Base-by-base conservation (phyloP, 2,329 filamentous ascomycete species). In the Trichoderma gracile region DNA sequence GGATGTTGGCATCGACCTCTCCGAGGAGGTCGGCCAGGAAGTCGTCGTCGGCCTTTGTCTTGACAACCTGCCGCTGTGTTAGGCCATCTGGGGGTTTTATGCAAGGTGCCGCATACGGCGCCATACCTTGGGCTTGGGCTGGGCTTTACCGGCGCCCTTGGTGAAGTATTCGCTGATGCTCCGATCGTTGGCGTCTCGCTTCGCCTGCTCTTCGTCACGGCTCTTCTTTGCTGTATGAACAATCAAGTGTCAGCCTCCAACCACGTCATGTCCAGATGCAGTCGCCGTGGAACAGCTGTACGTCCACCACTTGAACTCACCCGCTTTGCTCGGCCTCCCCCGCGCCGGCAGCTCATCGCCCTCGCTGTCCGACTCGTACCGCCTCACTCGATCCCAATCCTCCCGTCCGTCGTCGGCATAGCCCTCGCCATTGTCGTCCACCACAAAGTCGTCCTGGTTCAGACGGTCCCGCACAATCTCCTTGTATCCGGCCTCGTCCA, bases 401-500 rank as follows among this genome's bases (percentile, higher is more conserved):
- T 97, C 93, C 63, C 95, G 89, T 66, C 95, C 95, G 74, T 98
- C 95, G 75, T 98, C 94, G 69, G 92, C 94, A 73, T 99, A 99
- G 43, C 95, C 94, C 75, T 94, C 92, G 73, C 94, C 94, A 80
- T 97, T 96, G 79, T 99, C 95, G 80, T 98, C 95, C 66, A 99
- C 93, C 59, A 99, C 94, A 73, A 99, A 99, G 79, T 99, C 95
- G 72, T 99, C 95, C 72, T 96, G 84, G 73, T 98, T 91, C 58
- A 99, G 82, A 53, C 95, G 89, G 63, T 89, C 87, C 47, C 95
- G 87, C 15, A 99, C 93, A 69, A 98, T 89, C 76, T 96, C 96
- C 81, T 97, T 97, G 82, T 99, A 99, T 58, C 91, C 91, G 73
- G 95, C 94, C 72, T 99, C 95, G 73, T 98, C 93, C 54, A 99